These are phyloP conservation scores for Rhizopogon vesiculosus DNA, from an alignment of 768 basidiomycete genomes.

Conservation along the genomic window DNA sequence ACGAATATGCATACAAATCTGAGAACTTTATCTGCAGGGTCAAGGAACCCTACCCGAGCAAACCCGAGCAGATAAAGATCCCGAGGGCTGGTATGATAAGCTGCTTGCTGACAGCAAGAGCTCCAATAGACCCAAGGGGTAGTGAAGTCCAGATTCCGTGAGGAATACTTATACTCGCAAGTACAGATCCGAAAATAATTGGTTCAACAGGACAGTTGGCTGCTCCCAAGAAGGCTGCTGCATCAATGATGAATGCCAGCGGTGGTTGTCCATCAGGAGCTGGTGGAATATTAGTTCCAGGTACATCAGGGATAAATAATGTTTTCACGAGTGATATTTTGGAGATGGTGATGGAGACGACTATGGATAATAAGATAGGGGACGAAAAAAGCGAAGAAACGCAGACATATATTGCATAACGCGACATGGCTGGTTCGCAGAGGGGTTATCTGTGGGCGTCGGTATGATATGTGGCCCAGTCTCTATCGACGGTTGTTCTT, in stretches of 20 bases:
- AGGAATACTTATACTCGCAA: conserved; percentile 58
- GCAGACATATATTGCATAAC: background rate
- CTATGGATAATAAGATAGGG: conserved; percentile 49
- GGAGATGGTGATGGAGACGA: conserved; percentile 41
- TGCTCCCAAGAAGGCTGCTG: conserved; percentile 52
- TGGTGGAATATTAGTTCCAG: conserved; percentile 34
- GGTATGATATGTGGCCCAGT: background rate
- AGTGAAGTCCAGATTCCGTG: conserved; percentile 37
- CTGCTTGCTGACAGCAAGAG: conserved; percentile 51
- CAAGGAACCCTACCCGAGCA: conserved; percentile 40
- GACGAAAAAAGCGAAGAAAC: conserved; percentile 36
- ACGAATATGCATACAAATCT: conserved; percentile 67
- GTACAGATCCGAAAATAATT: conserved; percentile 55
- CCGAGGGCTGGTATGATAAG: conserved; percentile 57
- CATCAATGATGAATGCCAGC: conserved; percentile 55
- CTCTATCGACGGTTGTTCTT: background rate
- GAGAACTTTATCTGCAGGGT: conserved; percentile 50
- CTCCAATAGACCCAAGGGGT: conserved; percentile 47
- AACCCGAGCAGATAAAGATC: conserved; percentile 34
- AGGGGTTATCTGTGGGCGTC: too few species aligned
- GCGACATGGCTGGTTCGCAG: background rate
- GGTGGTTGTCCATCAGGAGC: conserved; percentile 69
- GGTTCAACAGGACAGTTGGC: conserved; percentile 63
- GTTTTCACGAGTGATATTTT: conserved; percentile 54
- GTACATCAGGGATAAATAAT: conserved; percentile 47